These are phyloP conservation scores for Alloascoidea hylecoeti DNA, from an alignment of 805 yeast species.

Conservation along the genomic window DNA sequence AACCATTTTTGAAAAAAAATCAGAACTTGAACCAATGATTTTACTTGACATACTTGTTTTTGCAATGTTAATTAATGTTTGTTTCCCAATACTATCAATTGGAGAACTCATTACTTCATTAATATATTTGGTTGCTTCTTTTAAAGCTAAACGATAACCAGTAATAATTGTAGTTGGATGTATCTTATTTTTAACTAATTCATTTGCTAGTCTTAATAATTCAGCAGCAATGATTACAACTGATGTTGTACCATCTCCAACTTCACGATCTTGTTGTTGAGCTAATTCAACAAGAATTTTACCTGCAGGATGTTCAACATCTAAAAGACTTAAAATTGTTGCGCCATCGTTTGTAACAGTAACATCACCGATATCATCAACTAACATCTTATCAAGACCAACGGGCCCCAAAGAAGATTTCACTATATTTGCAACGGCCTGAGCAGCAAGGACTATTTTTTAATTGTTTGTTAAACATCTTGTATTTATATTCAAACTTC, in stretches of 20 bases:
- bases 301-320: constrained; percentile 98
- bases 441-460: constrained; percentile 60
- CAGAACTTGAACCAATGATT: constrained; percentile 88
- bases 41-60: constrained; percentile 95
- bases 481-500: not conserved
- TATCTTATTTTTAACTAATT: constrained; percentile 80
- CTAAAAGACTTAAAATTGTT: constrained; percentile 77
- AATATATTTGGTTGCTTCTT: constrained; percentile 81
- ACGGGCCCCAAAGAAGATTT: constrained; percentile 96
- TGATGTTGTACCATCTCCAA: constrained; percentile 96
- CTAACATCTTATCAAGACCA: constrained; percentile 96
- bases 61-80: constrained; percentile 80
- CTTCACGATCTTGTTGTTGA: constrained; percentile 97
- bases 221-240: constrained; percentile 95
- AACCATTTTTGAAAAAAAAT: constrained; percentile 78
- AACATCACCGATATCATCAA: constrained; percentile 97
- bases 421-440: constrained; percentile 69
- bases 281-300: constrained; percentile 94
- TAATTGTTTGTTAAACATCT: not conserved
- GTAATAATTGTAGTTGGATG: constrained; percentile 98
- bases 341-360: constrained; percentile 99
- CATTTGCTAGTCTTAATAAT: constrained; percentile 83
- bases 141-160: constrained; percentile 86
- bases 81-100: constrained; percentile 69
- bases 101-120: constrained; percentile 72